These are phyloP conservation scores for Aspergillus fijiensis DNA, from an alignment of 2,329 filamentous ascomycete genomes.

Conservation along the genomic window DNA sequence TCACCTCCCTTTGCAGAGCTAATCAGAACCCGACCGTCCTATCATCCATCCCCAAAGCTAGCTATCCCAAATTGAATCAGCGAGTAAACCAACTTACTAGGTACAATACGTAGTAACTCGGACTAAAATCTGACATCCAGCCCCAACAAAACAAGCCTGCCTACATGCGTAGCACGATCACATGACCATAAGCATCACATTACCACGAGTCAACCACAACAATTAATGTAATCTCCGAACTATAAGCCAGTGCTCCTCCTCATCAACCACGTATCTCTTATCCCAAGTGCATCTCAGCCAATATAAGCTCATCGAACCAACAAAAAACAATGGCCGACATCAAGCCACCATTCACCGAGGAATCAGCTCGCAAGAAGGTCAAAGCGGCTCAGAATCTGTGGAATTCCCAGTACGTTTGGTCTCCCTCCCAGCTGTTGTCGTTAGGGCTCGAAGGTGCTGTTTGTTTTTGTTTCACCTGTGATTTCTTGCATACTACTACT, in stretches of 20 bases:
- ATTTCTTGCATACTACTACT: too few relatives aligned
- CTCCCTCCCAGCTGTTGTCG: not conserved
- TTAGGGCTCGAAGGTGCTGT: too few relatives aligned
- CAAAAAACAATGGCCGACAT: conserved; percentile 37
- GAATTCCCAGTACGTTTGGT: conserved; percentile 65
- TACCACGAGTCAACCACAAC: not conserved
- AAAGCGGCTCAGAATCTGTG: conserved; percentile 81
- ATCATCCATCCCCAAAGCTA: too few relatives aligned
- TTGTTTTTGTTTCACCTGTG: too few relatives aligned
- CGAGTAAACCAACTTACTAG: not conserved
- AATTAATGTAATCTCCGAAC: too few relatives aligned
- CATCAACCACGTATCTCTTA: not conserved
- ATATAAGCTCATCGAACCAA: not conserved
- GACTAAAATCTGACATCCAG: not conserved
- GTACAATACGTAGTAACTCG: too few relatives aligned
- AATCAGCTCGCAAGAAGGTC: conserved; percentile 72
- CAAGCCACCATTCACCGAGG: conserved; percentile 70
- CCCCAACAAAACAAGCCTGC: not conserved
- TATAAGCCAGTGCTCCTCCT: not conserved
- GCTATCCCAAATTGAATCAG: not conserved
- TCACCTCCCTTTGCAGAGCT: too few relatives aligned
- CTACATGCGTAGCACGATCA: not conserved
- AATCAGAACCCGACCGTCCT: too few relatives aligned
- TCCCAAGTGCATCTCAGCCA: too few relatives aligned
- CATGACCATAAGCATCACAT: not conserved